phyloP scores from a whole-genome alignment of 495 filamentous ascomycete species.

The Zalerion maritima region DNA sequence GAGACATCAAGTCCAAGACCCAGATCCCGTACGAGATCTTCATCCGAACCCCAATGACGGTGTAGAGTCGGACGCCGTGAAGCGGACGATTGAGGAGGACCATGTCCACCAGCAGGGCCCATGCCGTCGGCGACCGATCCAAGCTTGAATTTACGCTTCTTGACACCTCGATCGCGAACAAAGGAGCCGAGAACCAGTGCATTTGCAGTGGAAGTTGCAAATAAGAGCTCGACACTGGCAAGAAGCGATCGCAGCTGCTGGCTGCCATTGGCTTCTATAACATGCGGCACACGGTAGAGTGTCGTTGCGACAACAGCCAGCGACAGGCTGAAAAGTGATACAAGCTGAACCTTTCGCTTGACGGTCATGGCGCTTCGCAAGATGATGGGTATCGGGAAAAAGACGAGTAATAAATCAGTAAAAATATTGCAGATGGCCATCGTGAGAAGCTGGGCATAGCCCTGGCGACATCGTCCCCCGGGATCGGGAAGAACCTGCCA shows the following conservation, averaged over 20 bases:
- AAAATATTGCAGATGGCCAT: slow-evolving; percentile 78
- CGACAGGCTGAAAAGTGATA: slow-evolving; percentile 68
- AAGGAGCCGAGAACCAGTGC: slow-evolving; percentile 69
- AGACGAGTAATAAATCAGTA: slow-evolving; percentile 73
- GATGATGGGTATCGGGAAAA: slow-evolving; percentile 81
- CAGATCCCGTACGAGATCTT: slow-evolving; percentile 58
- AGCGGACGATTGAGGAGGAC: no score
- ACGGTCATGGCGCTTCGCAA: slow-evolving; percentile 53
- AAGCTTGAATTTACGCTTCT: slow-evolving; percentile 60
- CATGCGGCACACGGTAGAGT: slow-evolving; percentile 58
- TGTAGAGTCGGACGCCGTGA: slow-evolving; percentile 33
- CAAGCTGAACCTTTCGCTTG: slow-evolving; percentile 50
- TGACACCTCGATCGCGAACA: slow-evolving; percentile 61
- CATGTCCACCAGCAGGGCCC: no score
- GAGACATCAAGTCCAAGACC: slow-evolving; percentile 52
- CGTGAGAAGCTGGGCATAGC: slow-evolving; percentile 70
- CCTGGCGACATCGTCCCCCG: slow-evolving; percentile 66
- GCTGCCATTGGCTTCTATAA: slow-evolving; percentile 44
- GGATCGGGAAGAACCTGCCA: slow-evolving; percentile 90
- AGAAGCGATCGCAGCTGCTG: slow-evolving; percentile 66
- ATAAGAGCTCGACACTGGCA: slow-evolving; percentile 64
- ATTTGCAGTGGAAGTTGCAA: slow-evolving; percentile 64
- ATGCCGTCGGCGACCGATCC: slow-evolving; percentile 28
- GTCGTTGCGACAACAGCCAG: slow-evolving; percentile 60
- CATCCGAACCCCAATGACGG: slow-evolving; percentile 67